Evolutionary conservation across 2,329 filamentous ascomycete species (phyloP), one percentile per base, ranked within the genome.

Genomic region (Neopestalotiopsis sp.): DNA sequence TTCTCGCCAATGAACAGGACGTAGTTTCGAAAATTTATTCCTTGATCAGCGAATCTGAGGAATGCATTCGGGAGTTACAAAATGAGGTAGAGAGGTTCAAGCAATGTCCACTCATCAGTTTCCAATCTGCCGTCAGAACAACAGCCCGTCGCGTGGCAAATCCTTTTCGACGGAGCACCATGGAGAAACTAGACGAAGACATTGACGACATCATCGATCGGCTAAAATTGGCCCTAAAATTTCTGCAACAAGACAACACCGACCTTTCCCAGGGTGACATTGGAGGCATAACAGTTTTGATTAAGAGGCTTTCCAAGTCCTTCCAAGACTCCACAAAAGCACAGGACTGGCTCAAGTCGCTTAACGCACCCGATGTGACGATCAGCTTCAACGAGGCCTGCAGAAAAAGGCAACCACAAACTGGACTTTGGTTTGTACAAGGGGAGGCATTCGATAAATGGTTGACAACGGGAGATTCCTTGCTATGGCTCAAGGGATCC

Each of bases 401-500:
- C 67, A 76, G 74, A 14, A 80, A 80, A 71, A 74, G 73, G 28
- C 77, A 81, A 62, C 62, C 67, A 2, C 70, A 68, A 2, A 82
- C 80, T 1, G 80, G 81, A 0, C 63, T 74, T n/a, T 83, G 81
- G 81, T 70, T 79, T n/a, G 69, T 71, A 12, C 14, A 69, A 10
- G 62, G 67, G 6, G 7, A 17, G 4, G 3, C n/a, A 0, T 81
- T 77, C 52, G 70, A 65, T 20, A 30, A 68, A 0, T 83, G 80
- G 79, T 69, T 79, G 2, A 17, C 45, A 2, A 68, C 66, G 0
- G 68, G 69, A 0, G 71, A 71, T 12, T 80, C 81, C 3, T 79
- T 83, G 20, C 68, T 83, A 1, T 84, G 81, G 81, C 69, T 84
- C 1, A 74, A 76, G 65, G 81, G 81, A 13, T 78, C 78, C 68